Evolutionary conservation across 148 eudicot species (phyloP), one percentile per base, ranked within the genome.

Genomic region (Nepenthes gracilis): DNA sequence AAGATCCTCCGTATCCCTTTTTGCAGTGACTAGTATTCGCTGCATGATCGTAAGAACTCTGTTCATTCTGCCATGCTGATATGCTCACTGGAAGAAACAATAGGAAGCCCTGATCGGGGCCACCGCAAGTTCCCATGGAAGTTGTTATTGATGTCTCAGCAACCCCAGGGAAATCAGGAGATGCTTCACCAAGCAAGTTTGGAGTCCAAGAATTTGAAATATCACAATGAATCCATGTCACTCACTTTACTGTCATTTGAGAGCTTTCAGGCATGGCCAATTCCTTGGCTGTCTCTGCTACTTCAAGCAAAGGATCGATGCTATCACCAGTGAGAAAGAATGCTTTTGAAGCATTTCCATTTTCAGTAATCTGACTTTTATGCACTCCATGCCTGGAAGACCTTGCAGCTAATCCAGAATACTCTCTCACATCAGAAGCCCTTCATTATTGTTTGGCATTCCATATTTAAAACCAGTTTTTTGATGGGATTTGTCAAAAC

Each of bases 1-100:
- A 70, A 91, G 85, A 74, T 85, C 95, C 79, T 90, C 97, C 83
- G 85, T 79, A 68, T 90, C 97, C 36, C 92, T 85, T 73, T 79
- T 91, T 23, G 92, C 88, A 43, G 95, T 81, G 63, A 67, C 77
- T 49, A 91, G 65, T 68, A 88, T 81, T 50, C 88, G 83, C 64
- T 87, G 95, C 92, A 85, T 85, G 57, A 68, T 76, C 69, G 64
- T 71, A 62, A 87, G 85, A 77, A 79, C 74, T 74, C 77, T 76
- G 64, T 85, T 84, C 79, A 90, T 51, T 57, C 74, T 91, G 53
- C 78, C 76, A 36, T 78, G 92, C 67, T 85, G 85, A 70, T 81
- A 23, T 23, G 0, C 23, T 85, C 68, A 69, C 67, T 45, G 85
- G 95, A 72, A 91, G 79, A 63, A 82, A 72, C 58, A 87, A 56